Evolutionary conservation across 202 grass and related monocot species (phyloP).

Genomic region (Carex arenaria): DNA sequence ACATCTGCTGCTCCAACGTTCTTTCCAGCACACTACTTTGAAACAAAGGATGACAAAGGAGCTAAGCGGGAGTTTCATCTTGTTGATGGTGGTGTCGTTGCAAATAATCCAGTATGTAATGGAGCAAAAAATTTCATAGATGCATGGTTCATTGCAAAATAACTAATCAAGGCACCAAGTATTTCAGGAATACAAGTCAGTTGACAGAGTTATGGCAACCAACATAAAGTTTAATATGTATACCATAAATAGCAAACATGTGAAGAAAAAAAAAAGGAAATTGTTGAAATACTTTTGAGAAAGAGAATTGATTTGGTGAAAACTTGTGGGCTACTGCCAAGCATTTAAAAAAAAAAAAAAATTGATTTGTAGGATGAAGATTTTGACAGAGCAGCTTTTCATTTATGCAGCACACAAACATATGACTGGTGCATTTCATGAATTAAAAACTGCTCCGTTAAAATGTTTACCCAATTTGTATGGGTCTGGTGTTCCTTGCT

Average conservation of each 20-base stretch:
- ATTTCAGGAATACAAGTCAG: neutral
- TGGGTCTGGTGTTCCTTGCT: neutral
- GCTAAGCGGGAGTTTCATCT: constrained; percentile 36
- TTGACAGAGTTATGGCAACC: neutral
- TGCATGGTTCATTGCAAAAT: neutral
- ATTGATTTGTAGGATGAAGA: neutral
- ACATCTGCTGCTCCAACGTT: constrained; percentile 64
- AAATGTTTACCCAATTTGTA: too few species aligned
- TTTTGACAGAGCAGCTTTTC: too few species aligned
- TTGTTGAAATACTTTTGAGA: neutral
- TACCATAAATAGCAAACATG: neutral
- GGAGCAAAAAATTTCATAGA: neutral
- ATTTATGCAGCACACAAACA: too few species aligned
- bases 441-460: too few species aligned
- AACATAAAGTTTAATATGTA: neutral
- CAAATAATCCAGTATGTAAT: constrained; percentile 51
- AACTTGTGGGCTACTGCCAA: too few species aligned
- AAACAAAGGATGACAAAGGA: neutral
- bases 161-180: neutral
- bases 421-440: too few species aligned
- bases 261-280: neutral
- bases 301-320: too few species aligned
- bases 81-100: constrained; percentile 49
- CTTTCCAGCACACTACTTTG: constrained; percentile 67
- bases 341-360: too few species aligned